phyloP scores from a whole-genome alignment of 2,329 filamentous ascomycete genomes.

The Cladobotryum mycophilum region DNA sequence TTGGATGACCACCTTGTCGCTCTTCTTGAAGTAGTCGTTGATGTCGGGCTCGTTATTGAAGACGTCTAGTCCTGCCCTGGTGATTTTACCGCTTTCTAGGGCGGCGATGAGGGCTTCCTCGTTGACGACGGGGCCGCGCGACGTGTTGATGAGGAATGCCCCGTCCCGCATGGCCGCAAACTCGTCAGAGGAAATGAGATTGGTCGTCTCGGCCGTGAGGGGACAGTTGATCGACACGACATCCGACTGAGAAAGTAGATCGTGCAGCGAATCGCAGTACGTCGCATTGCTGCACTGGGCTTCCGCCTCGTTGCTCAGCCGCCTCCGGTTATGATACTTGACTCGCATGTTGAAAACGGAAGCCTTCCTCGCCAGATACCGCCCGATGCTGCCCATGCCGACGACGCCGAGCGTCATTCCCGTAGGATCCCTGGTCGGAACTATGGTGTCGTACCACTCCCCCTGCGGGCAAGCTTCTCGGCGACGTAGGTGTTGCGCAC shows the following conservation, averaged over 20 bases:
- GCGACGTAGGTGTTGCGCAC: conserved; percentile 39
- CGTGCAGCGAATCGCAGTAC: conserved; percentile 31
- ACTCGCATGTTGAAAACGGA: conserved; percentile 37
- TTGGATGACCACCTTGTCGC: conserved; percentile 36
- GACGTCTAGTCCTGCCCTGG: conserved; percentile 43
- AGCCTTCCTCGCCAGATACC: conserved; percentile 34
- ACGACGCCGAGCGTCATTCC: conserved; percentile 42
- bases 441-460: conserved; percentile 28
- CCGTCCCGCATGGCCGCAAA: conserved; percentile 43
- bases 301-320: conserved; percentile 29
- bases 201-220: conserved; percentile 32
- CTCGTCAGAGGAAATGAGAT: conserved; percentile 33
- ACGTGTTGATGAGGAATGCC: conserved; percentile 43
- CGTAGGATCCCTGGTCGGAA: conserved; percentile 35
- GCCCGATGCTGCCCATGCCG: conserved; percentile 43
- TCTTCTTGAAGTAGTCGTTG: conserved; percentile 33
- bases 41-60: conserved; percentile 38
- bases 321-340: conserved; percentile 37
- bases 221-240: conserved; percentile 36
- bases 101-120: conserved; percentile 41
- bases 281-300: conserved; percentile 24
- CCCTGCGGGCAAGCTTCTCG: conserved; percentile 32
- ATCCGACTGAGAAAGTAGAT: conserved; percentile 35
- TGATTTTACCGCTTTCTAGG: conserved; percentile 39
- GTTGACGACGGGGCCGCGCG: conserved; percentile 43